Conservation (phyloP, 2,329 filamentous ascomycete species). For the Dactylellina parvicollis region DNA sequence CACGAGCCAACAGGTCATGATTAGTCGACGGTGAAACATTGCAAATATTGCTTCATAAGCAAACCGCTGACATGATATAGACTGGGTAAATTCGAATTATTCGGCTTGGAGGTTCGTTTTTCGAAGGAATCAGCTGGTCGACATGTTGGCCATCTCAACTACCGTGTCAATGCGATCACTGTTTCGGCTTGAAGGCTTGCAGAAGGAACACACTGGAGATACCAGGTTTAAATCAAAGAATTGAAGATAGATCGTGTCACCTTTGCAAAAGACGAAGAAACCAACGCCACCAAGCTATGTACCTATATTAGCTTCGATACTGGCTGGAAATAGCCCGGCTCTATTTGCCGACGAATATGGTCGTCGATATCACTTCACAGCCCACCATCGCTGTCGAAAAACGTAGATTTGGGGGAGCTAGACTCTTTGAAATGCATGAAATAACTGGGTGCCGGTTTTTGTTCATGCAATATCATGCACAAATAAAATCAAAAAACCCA, state of each 20-base stretch:
- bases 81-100: slow-evolving; percentile 41
- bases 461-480: slow-evolving; percentile 46
- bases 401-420: background rate
- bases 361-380: background rate
- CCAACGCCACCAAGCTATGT: too few relatives aligned
- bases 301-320: background rate
- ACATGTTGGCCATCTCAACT: background rate
- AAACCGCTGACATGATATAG: slow-evolving; percentile 30
- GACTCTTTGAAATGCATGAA: background rate
- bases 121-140: background rate
- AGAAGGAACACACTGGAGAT: too few relatives aligned
- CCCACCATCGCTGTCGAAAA: background rate
- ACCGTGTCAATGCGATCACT: background rate
- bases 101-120: too few relatives aligned
- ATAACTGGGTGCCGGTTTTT: slow-evolving; percentile 20
- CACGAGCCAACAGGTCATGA: slow-evolving; percentile 43
- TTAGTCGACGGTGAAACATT: slow-evolving; percentile 35
- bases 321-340: slow-evolving; percentile 1
- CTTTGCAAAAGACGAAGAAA: too few relatives aligned
- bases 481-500: slow-evolving; percentile 31
- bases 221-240: too few relatives aligned
- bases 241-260: too few relatives aligned
- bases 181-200: background rate
- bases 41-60: slow-evolving; percentile 24
- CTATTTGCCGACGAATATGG: slow-evolving; percentile 11